Conservation (phyloP, 495 filamentous ascomycete genomes). For the Penicillium samsonianum region DNA sequence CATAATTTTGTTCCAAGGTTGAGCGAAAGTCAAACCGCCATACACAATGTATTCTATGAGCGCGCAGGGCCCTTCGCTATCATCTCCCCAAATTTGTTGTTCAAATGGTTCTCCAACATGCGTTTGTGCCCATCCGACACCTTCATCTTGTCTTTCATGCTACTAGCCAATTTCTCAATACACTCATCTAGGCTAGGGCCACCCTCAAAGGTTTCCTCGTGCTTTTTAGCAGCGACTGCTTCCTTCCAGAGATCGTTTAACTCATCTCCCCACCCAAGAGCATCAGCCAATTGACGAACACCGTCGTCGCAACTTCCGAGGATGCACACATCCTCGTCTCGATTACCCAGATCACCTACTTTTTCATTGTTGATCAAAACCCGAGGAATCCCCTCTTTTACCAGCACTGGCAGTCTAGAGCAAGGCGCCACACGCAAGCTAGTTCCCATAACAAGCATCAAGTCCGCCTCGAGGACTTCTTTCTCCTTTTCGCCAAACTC, state of each 20-base stretch:
- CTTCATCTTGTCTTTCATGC: slow-evolving; percentile 28
- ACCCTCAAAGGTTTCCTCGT: slow-evolving; percentile 17
- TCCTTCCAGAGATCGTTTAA: slow-evolving; percentile 64
- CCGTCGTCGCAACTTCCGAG: slow-evolving; percentile 74
- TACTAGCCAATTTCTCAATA: slow-evolving; percentile 44
- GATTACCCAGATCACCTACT: slow-evolving; percentile 69
- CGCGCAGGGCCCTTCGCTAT: not conserved
- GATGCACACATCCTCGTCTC: slow-evolving; percentile 65
- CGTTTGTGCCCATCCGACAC: slow-evolving; percentile 30
- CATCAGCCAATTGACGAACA: slow-evolving; percentile 71
- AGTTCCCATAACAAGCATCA: slow-evolving; percentile 85
- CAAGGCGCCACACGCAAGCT: slow-evolving; percentile 82
- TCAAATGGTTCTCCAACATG: slow-evolving; percentile 34
- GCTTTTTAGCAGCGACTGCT: slow-evolving; percentile 34
- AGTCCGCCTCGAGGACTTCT: slow-evolving; percentile 61
- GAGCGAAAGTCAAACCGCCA: not conserved
- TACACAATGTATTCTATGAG: not conserved
- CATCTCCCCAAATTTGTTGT: slow-evolving; percentile 19
- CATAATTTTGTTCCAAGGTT: slow-evolving; percentile 1
- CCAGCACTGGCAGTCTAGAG: slow-evolving; percentile 63
- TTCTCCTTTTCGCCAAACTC: slow-evolving; percentile 58
- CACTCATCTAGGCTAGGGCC: slow-evolving; percentile 35
- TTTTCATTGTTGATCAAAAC: slow-evolving; percentile 78
- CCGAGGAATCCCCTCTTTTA: slow-evolving; percentile 58
- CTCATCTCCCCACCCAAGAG: slow-evolving; percentile 78